These are phyloP conservation scores for Rubia peregrina DNA, from an alignment of 305 asterid genomes.

Conservation along the genomic window DNA sequence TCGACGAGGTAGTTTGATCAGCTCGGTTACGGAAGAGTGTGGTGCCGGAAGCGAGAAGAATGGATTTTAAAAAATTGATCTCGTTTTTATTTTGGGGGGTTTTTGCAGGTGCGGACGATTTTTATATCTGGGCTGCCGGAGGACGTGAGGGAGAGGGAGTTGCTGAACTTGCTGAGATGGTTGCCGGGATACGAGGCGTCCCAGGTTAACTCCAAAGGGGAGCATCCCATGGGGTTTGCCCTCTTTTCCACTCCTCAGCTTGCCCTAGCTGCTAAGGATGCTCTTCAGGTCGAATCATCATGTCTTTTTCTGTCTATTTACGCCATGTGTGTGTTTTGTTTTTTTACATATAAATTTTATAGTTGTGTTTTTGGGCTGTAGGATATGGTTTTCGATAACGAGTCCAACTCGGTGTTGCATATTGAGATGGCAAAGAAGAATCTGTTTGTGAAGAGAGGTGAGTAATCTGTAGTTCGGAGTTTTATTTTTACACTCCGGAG, in stretches of 20 bases:
- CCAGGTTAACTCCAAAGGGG: constrained; percentile 94
- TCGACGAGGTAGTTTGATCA: constrained; percentile 53
- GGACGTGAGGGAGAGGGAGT: constrained; percentile 97
- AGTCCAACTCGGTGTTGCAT: constrained; percentile 79
- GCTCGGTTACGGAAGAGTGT: background rate
- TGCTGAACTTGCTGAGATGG: constrained; percentile 93
- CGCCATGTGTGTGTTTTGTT: background rate
- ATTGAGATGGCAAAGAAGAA: constrained; percentile 99
- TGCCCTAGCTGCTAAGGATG: constrained; percentile 90
- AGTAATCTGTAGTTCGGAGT: constrained; percentile 5
- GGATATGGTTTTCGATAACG: constrained; percentile 91
- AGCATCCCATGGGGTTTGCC: constrained; percentile 89
- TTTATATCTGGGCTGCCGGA: constrained; percentile 97
- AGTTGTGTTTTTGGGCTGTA: constrained; percentile 19
- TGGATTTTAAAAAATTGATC: background rate
- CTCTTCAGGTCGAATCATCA: constrained; percentile 52
- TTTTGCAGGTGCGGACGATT: constrained; percentile 65
- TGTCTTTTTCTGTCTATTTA: background rate
- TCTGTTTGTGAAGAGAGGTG: constrained; percentile 96
- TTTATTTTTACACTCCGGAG: background rate
- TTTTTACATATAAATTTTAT: background rate
- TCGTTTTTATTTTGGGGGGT: background rate
- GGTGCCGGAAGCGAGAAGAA: background rate
- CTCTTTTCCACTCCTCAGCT: constrained; percentile 64
- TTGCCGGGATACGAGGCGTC: constrained; percentile 99